A percentile compares a stretch with the other conserved stretches of the same genome.
These are phyloP conservation scores for Peronosclerospora sorghi DNA, from an alignment of 352 stramenopile genomes.

Conservation along the genomic window DNA sequence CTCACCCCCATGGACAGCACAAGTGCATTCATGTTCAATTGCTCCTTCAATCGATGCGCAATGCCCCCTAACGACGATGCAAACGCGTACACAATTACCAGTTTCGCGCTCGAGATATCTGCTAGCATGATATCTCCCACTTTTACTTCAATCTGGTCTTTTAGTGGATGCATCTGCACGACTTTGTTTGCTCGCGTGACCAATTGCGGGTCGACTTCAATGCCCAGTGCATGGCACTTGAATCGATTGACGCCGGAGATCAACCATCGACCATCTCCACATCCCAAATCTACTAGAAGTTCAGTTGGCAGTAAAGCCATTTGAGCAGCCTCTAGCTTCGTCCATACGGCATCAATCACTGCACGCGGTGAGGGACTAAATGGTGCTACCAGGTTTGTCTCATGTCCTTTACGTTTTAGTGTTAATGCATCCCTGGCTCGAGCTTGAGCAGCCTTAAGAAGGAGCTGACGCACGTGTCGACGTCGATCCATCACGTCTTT, in stretches of 20 bases:
- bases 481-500: conserved; percentile 12
- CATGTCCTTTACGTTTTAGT: conserved; percentile 6
- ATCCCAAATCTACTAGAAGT: conserved; percentile 73
- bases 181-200: conserved; percentile 24
- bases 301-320: conserved; percentile 23
- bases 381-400: conserved; percentile 45
- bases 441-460: conserved; percentile 54
- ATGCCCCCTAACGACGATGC: conserved; percentile 61
- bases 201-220: conserved; percentile 56
- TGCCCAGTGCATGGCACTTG: conserved; percentile 45
- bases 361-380: conserved; percentile 56
- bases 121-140: conserved; percentile 45
- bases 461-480: conserved; percentile 34
- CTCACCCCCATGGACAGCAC: conserved; percentile 74
- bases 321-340: conserved; percentile 16
- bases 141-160: conserved; percentile 34
- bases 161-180: conserved; percentile 16
- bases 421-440: conserved; percentile 36
- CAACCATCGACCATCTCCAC: conserved; percentile 70
- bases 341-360: conserved; percentile 59
- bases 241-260: conserved; percentile 52
- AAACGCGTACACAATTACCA: conserved; percentile 83
- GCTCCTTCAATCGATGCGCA: conserved; percentile 29
- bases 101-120: conserved; percentile 32
- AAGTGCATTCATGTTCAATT: conserved; percentile 27